Evolutionary conservation across 179 eudicot species (phyloP).

Genomic region (Corrigiola litoralis): DNA sequence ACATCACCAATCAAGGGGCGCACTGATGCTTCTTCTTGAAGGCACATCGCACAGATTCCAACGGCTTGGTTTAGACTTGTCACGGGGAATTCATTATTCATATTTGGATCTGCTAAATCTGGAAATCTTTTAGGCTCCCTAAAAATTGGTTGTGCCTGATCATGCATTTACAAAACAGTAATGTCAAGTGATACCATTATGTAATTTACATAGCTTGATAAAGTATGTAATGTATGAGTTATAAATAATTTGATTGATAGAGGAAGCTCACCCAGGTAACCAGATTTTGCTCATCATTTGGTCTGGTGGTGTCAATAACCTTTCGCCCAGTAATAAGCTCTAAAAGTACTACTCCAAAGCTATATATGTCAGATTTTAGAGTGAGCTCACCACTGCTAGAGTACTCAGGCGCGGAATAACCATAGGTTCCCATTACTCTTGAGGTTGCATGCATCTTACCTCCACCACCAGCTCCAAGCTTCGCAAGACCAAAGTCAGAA

Average conservation of each 20-base stretch:
- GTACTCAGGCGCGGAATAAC: conserved; percentile 52
- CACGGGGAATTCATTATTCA: conserved; percentile 40
- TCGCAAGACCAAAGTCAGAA: conserved; percentile 43
- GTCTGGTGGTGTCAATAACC: conserved; percentile 42
- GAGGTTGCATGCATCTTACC: conserved; percentile 31
- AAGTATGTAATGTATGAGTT: not conserved
- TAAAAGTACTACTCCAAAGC: conserved; percentile 44
- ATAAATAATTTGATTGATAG: too few species aligned
- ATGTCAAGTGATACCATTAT: not conserved
- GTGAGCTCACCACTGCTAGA: conserved; percentile 41
- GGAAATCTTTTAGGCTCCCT: conserved; percentile 61
- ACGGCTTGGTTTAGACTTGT: conserved; percentile 63
- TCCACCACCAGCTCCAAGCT: conserved; percentile 44
- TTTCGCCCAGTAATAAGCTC: conserved; percentile 46
- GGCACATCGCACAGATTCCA: conserved; percentile 68
- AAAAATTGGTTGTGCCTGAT: conserved; percentile 66
- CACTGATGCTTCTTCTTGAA: conserved; percentile 58
- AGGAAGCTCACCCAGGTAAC: conserved; percentile 46
- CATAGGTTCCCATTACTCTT: conserved; percentile 47
- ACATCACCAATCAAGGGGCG: conserved; percentile 61
- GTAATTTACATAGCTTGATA: not conserved
- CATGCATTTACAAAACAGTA: conserved; percentile 2
- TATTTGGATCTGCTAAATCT: conserved; percentile 57
- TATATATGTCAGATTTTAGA: conserved; percentile 46
- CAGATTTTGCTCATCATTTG: conserved; percentile 47